Evolutionary conservation across 192 early-diverging fungal genomes (phyloP).

Genomic region (Entomortierella chlamydospora): DNA sequence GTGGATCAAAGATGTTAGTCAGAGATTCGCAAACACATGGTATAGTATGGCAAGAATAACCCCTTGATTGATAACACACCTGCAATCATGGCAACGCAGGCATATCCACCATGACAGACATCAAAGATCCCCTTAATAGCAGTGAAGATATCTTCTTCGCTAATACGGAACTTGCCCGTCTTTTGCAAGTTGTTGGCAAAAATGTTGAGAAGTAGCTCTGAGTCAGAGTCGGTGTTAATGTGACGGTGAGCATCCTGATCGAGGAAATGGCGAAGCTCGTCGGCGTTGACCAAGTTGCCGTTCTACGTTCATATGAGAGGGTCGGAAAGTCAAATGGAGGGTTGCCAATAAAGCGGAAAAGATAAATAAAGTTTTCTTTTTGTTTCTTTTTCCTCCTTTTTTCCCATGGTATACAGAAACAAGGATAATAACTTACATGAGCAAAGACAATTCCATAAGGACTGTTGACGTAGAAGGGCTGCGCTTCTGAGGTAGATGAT

Average conservation of each 20-base stretch:
- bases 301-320: conserved; percentile 69
- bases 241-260: conserved; percentile 98
- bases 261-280: conserved; percentile 87
- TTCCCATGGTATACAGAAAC: neutral
- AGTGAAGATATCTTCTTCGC: conserved; percentile 98
- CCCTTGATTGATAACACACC: conserved; percentile 57
- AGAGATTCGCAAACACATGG: neutral
- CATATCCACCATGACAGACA: conserved; percentile 93
- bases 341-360: too few species aligned
- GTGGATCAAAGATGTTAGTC: neutral
- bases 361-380: too few species aligned
- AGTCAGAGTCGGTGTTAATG: conserved; percentile 99
- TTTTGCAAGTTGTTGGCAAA: conserved; percentile 97
- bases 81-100: conserved; percentile 96
- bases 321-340: neutral
- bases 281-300: conserved; percentile 97
- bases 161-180: conserved; percentile 97
- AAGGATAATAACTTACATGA: conserved; percentile 72
- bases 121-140: conserved; percentile 87
- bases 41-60: neutral
- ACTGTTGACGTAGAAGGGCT: conserved; percentile 99
- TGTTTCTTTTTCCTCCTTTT: too few species aligned
- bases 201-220: conserved; percentile 97
- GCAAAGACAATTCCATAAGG: conserved; percentile 98
- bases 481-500: conserved; percentile 95